Evolutionary conservation across 257 asterid genomes (phyloP), one percentile per base, ranked within the genome.

Genomic region (Solanum pimpinellifolium): DNA sequence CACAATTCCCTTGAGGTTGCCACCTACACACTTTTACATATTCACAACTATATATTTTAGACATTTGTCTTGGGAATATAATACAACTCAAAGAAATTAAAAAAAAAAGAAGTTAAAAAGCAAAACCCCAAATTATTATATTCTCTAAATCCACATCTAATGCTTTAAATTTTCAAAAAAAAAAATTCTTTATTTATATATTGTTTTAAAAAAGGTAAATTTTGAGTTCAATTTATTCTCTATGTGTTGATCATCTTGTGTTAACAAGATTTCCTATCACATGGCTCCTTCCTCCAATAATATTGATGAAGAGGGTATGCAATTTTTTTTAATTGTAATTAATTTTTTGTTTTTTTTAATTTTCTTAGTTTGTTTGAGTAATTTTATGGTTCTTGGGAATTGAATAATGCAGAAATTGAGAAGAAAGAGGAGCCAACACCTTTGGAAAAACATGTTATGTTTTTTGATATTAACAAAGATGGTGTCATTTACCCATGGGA

Each of bases 381-480:
- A 56, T 9, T 3, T 87, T 44, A 6, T 77, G n/a, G 23, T 25
- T 42, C n/a, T 44, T 44, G 62, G 23, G n/a, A 77, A 44, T 13
- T 85, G 12, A 60, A 29, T 29, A 37, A 37, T 68, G 60, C 44
- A 84, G 89, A 86, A 39, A 69, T 15, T 5, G 87, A 62, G 62
- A 76, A 21, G 21, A 68, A 68, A 11, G 95, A 94, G 8, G 95
- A 94, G 4, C 89, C 91, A 11, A 94, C 86, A 74, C 89, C 90
- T 84, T 88, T 96, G 39, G 92, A 93, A 88, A 95, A 93, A 83
- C 99, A 95, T 86, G 96, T 91, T 21, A 89, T 90, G 96, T 96
- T 96, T 93, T 95, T 96, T 86, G 98, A 96, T 88, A 94, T 90
- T 52, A 91, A 96, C 83, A 89, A 93, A 25, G 99, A 96, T 87